Evolutionary conservation across 108 stramenopile species (phyloP), one percentile per base, ranked within the genome.

Genomic region (Pseudonitzschia multiseries): DNA sequence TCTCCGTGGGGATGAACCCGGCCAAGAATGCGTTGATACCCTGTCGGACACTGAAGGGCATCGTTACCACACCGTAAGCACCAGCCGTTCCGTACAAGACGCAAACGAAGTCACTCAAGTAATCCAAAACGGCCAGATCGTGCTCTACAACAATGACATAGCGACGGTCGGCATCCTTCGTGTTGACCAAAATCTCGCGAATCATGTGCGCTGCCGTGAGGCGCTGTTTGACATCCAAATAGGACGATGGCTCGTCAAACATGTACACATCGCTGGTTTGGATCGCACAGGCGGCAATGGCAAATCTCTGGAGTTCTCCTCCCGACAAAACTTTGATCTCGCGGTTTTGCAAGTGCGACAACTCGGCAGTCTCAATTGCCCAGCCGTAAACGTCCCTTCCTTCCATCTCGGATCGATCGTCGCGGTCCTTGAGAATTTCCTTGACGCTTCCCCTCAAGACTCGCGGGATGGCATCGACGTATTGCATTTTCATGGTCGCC

Each of bases 21-120:
- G 98, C 96, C 70, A 99, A 84, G 84, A 99, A 99, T 53, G 97
- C 91, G 83, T 99, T 99, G 88, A 99, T 99, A 68, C 98, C 99
- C 50, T 95, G 95, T 20, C 97, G 89, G 17, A 99, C 99, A 62
- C 94, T 89, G 79, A 97, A 97, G 21, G 98, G 99, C 99, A 98
- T 99, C 66, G 99, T 99, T 20, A 99, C 99, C 32, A 99, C 99
- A 59, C 99, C 99, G 85, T 99, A 99, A 20, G 92, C 99, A 59
- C 94, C 95, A 13, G 97, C 89, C 52, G 84, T 79, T 48, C 98
- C 99, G 76, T 99, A 99, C 24, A 99, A 74, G 77, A 98, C 97
- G 85, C 98, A 99, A 67, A 99, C 91, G 81, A 85, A 99, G 89
- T 99, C 99, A 67, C 93, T 95, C 65, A 99, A 77, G 80, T 99